phyloP scores from a whole-genome alignment of 2,329 filamentous ascomycete genomes.

The Calycina herbarum region DNA sequence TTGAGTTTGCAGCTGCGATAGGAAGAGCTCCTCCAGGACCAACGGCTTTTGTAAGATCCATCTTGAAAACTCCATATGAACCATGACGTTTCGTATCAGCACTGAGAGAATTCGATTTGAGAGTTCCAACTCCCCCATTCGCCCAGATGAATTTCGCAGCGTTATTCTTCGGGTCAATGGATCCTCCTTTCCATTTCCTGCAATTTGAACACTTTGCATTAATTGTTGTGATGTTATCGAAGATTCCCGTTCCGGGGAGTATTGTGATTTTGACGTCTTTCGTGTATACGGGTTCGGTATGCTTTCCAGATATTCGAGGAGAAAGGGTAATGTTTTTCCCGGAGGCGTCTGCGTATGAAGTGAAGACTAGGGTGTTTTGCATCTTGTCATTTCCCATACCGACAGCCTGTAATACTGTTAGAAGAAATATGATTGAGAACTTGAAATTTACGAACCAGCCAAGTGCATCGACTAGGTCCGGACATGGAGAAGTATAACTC shows the following conservation, averaged over 20 bases:
- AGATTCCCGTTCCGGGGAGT: conserved; percentile 49
- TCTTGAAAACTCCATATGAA: conserved; percentile 54
- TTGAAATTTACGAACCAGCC: conserved; percentile 41
- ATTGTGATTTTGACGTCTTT: conserved; percentile 46
- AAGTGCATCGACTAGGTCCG: conserved; percentile 47
- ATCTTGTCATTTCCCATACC: conserved; percentile 55
- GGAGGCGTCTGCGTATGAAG: conserved; percentile 51
- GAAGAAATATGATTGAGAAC: not conserved
- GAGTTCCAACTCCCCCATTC: conserved; percentile 48
- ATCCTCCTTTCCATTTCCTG: conserved; percentile 50
- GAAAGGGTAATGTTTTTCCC: conserved; percentile 56
- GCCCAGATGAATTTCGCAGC: conserved; percentile 56
- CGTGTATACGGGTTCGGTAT: conserved; percentile 52
- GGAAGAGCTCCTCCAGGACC: conserved; percentile 46
- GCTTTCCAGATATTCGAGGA: conserved; percentile 50
- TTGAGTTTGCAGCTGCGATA: conserved; percentile 26
- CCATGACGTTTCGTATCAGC: conserved; percentile 53
- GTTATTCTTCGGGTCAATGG: conserved; percentile 50
- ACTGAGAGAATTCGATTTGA: conserved; percentile 44
- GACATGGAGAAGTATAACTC: conserved; percentile 57
- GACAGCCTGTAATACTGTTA: conserved; percentile 40
- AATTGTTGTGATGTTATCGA: conserved; percentile 45
- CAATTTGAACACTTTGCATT: conserved; percentile 55
- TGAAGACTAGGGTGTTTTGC: conserved; percentile 52
- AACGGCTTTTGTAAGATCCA: conserved; percentile 55